phyloP scores from a whole-genome alignment of 495 filamentous ascomycete genomes.

The Chaetomium cochliodes region DNA sequence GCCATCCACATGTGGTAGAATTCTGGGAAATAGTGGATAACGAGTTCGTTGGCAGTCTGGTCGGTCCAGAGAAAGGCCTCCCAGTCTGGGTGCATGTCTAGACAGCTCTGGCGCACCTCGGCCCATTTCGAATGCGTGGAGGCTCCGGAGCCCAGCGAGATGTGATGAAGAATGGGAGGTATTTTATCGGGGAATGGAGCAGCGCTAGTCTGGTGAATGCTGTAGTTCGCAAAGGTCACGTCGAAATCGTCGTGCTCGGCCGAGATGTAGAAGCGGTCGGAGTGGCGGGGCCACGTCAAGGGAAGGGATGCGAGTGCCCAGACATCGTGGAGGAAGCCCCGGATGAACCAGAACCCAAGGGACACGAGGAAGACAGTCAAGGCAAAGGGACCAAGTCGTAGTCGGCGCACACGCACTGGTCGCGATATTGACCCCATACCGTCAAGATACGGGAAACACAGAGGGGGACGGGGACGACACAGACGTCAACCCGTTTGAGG shows the following conservation, averaged over 20 bases:
- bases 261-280: conserved; percentile 34
- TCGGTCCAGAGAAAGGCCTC: conserved; percentile 41
- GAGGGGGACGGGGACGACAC: not conserved
- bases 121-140: conserved; percentile 33
- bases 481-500: not conserved
- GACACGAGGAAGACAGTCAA: conserved; percentile 14
- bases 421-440: conserved; percentile 9
- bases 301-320: conserved; percentile 36
- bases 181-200: conserved; percentile 35
- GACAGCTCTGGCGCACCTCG: conserved; percentile 36
- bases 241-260: conserved; percentile 38
- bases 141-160: conserved; percentile 35
- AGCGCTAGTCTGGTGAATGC: conserved; percentile 31
- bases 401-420: not conserved
- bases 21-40: conserved; percentile 35
- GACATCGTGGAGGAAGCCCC: conserved; percentile 27
- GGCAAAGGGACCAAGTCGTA: conserved; percentile 21
- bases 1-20: conserved; percentile 29
- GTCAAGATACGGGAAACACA: not conserved
- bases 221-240: conserved; percentile 43
- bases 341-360: conserved; percentile 23
- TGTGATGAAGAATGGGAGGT: conserved; percentile 43
- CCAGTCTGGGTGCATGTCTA: conserved; percentile 42
- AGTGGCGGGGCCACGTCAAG: conserved; percentile 30
- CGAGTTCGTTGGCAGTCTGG: conserved; percentile 34